Percentiles rank a stretch among this genome's conserved stretches.
Evolutionary conservation across 306 rosid genomes (phyloP).

Genomic region (Prunus campanulata): DNA sequence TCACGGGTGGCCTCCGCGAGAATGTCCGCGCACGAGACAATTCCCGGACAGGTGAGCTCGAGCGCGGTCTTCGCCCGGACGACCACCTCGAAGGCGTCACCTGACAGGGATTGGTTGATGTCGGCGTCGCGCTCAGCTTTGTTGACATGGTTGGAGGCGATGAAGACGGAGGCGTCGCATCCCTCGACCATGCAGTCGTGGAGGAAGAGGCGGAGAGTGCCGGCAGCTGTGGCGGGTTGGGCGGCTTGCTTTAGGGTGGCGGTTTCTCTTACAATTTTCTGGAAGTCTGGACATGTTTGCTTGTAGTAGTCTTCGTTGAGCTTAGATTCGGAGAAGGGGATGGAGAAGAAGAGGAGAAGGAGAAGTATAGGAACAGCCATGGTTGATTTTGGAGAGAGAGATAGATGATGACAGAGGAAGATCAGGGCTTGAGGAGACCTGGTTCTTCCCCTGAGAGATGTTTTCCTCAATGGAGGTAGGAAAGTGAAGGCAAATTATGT

Average conservation of each 20-base stretch:
- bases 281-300: conserved; percentile 41
- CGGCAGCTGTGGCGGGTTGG: conserved; percentile 46
- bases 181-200: conserved; percentile 53
- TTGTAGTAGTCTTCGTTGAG: conserved; percentile 41
- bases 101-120: conserved; percentile 42
- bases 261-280: conserved; percentile 28
- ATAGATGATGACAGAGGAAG: not conserved
- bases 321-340: conserved; percentile 19
- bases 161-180: conserved; percentile 45
- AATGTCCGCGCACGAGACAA: conserved; percentile 55
- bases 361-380: conserved; percentile 13
- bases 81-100: conserved; percentile 46
- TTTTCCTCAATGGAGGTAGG: not conserved
- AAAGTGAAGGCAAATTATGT: not conserved
- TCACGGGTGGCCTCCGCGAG: conserved; percentile 48
- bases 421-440: conserved; percentile 5
- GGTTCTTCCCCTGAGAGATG: not conserved
- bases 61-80: conserved; percentile 34
- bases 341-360: conserved; percentile 9
- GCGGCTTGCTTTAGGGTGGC: conserved; percentile 33
- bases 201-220: conserved; percentile 42
- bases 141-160: conserved; percentile 36
- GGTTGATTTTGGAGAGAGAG: not conserved
- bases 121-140: conserved; percentile 49
- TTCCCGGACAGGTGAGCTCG: conserved; percentile 55